These are phyloP conservation scores for Smittium culicis DNA, from an alignment of 371 early-diverging fungal species.

Conservation along the genomic window DNA sequence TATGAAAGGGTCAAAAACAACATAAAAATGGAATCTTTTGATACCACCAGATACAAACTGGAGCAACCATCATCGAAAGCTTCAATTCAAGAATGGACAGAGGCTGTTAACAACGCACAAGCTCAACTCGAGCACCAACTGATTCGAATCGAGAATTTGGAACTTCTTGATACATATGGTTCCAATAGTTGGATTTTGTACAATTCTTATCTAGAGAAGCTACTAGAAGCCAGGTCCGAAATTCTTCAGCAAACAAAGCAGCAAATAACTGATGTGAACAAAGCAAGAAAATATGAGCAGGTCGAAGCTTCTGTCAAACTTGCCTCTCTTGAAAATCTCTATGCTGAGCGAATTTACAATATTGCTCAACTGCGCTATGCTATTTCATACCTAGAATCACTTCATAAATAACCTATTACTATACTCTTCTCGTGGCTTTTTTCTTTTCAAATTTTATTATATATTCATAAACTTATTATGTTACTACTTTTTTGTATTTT, in stretches of 20 bases:
- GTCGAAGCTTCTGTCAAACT: neutral
- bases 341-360: neutral
- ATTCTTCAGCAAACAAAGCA: constrained; percentile 12
- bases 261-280: constrained; percentile 20
- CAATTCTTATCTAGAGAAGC: constrained; percentile 57
- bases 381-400: neutral
- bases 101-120: constrained; percentile 60
- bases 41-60: constrained; percentile 45
- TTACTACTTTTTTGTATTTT: too few species aligned
- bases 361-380: neutral
- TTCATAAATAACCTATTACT: too few species aligned
- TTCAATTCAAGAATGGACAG: constrained; percentile 39
- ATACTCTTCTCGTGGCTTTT: too few species aligned
- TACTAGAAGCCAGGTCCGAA: constrained; percentile 15
- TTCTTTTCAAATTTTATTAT: too few species aligned
- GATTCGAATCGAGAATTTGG: constrained; percentile 63
- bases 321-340: neutral
- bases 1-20: constrained; percentile 45
- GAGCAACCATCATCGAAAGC: constrained; percentile 35
- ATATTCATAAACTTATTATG: too few species aligned
- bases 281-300: constrained; percentile 29
- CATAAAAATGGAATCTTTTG: constrained; percentile 39
- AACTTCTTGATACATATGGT: constrained; percentile 65
- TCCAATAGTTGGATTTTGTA: constrained; percentile 70
- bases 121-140: constrained; percentile 74